Base-by-base conservation (phyloP, 768 basidiomycete genomes). In the Tricholoma furcatifolium region DNA sequence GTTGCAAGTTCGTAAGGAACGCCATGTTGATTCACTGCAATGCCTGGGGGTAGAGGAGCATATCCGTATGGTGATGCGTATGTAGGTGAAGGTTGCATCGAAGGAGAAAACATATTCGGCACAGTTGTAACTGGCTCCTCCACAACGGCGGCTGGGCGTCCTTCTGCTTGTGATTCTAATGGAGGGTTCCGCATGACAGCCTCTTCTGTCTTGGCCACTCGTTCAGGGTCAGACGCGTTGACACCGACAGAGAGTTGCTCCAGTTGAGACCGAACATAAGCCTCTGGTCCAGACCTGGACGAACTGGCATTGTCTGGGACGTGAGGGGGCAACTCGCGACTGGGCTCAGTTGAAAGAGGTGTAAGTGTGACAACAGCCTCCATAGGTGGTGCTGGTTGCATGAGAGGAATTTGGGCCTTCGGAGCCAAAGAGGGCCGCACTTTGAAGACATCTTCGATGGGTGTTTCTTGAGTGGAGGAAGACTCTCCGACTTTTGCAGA, bases 1-100 rank as follows among this genome's bases (percentile, higher is more conserved):
- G 88, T 91, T 12, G 88, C 83, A 47, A 91, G 64, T 67, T 93
- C 91, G 63, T 85, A 92, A n/a, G 88, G 76, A 71, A 90, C 77
- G 30, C 91, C 91, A 54, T 88, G 84, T 49, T 83, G 80, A 58
- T 84, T 84, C 63, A 91, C 70, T 12, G 79, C 88, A 45, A 91
- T 77, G 43, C 91, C 91, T 12, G 83, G 83, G 3, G 88, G 84
- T n/a, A 90, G 80, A 17, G 76, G 67, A 6, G 76, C 73, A 64
- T 81, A 88, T 2, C 72, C 71, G 50, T 88, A 92, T 14, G 87
- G 80, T 8, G 90, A 84, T n/a, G 79, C 76, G 56, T 81, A 90
- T 1, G 77, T 75, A 10, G 87, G 83, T 1, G 88, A 82, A 38
- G 69, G 65, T 48, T 75, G 55, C 31, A 70, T 44, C 4, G 75